phyloP scores from a whole-genome alignment of 2,329 filamentous ascomycete species.

The Acephala macrosclerotiorum region DNA sequence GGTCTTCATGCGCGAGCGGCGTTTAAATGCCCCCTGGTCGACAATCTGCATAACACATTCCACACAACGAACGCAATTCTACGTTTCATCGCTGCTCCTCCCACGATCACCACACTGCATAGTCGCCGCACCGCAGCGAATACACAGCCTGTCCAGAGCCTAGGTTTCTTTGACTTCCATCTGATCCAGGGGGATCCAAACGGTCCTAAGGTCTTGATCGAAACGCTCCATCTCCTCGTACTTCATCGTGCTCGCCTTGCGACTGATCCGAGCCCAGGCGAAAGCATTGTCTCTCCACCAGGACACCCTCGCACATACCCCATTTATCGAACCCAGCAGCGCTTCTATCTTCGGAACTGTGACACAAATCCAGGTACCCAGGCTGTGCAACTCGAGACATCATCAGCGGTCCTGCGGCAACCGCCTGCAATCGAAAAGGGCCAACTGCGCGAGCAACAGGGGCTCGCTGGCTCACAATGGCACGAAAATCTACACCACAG shows the following conservation, averaged over 20 bases:
- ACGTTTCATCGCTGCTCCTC: slow-evolving; percentile 27
- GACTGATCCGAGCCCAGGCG: slow-evolving; percentile 17
- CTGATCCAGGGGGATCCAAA: slow-evolving; percentile 6
- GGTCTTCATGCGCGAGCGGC: slow-evolving; percentile 22
- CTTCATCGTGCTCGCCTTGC: slow-evolving; percentile 10
- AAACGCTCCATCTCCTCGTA: slow-evolving; percentile 4
- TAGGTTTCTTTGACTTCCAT: neutral
- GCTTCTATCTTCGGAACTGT: slow-evolving; percentile 34
- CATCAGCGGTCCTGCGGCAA: slow-evolving; percentile 24
- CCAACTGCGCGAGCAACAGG: slow-evolving; percentile 31
- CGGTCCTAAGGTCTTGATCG: neutral
- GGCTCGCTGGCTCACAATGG: slow-evolving; percentile 33
- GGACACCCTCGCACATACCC: slow-evolving; percentile 30
- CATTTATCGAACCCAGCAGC: slow-evolving; percentile 22
- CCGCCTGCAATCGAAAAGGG: slow-evolving; percentile 20
- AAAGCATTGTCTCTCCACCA: slow-evolving; percentile 11
- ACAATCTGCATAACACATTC: slow-evolving; percentile 34
- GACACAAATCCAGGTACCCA: slow-evolving; percentile 33
- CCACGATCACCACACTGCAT: slow-evolving; percentile 18
- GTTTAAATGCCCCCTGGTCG: slow-evolving; percentile 19
- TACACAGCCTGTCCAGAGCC: neutral
- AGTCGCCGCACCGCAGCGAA: slow-evolving; percentile 15
- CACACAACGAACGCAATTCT: slow-evolving; percentile 25
- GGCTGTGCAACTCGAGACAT: slow-evolving; percentile 39
- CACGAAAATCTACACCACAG: slow-evolving; percentile 41